Evolutionary conservation across 495 filamentous ascomycete species (phyloP).

Genomic region (Cudoniella acicularis): DNA sequence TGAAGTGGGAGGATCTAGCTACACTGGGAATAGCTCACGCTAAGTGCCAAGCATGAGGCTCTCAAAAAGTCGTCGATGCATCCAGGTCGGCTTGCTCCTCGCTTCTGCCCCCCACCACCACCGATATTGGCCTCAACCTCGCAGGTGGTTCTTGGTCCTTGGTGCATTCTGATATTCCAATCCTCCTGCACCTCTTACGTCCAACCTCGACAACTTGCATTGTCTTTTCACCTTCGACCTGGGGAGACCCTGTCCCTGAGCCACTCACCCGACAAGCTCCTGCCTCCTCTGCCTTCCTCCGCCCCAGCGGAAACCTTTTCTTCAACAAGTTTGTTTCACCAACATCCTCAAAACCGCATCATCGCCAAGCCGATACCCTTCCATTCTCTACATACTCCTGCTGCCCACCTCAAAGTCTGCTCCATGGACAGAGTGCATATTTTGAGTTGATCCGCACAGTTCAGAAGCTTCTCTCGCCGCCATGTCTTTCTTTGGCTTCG

Average conservation of each 20-base stretch:
- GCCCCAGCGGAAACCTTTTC: not conserved
- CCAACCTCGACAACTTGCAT: not conserved
- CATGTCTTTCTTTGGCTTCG: slow-evolving; percentile 84
- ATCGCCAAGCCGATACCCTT: slow-evolving; percentile 4
- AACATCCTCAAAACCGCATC: slow-evolving; percentile 1
- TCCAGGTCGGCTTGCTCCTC: too few species aligned
- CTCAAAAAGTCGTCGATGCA: too few species aligned
- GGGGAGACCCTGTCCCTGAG: not conserved
- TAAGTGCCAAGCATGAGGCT: too few species aligned
- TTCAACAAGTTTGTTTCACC: slow-evolving; percentile 5
- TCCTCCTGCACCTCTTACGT: not conserved
- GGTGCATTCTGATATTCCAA: not conserved
- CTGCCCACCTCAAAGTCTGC: not conserved
- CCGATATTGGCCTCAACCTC: too few species aligned
- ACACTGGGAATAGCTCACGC: too few species aligned
- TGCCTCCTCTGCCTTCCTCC: not conserved
- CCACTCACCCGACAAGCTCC: not conserved
- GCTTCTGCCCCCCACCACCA: too few species aligned
- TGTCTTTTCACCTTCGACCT: not conserved
- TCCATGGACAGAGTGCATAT: not conserved
- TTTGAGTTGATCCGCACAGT: not conserved
- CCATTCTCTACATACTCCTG: not conserved
- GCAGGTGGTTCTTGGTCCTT: not conserved
- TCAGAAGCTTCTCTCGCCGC: not conserved
- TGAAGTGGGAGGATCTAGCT: too few species aligned